Base-by-base conservation (phyloP, 805 yeast species). In the Saturnispora kantuleensis region DNA sequence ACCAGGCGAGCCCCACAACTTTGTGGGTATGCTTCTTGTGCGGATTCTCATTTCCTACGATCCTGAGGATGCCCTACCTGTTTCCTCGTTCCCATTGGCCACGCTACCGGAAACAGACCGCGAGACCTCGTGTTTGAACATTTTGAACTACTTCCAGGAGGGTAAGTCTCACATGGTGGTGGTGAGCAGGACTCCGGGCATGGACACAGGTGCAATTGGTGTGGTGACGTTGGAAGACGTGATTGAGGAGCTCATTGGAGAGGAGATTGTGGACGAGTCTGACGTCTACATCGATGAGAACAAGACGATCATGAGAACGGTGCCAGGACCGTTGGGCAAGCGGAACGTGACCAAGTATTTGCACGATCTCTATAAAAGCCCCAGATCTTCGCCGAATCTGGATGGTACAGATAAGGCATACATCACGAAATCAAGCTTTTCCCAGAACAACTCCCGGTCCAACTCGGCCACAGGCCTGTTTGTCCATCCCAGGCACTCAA, bases 91-190 rank as follows among this genome's bases (percentile, higher is more conserved):
- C 69, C 96, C 97, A 7, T 71, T 90, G 55, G 97, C 97, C 2
- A 93, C 97, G 0, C 71, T 90, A 38, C 98, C 98, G 0, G 97
- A 90, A 65, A 90, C 98, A 0, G 78, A 83, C 2, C 82, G 86
- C 17, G 88, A 83, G 42, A 89, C 97, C 4, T 87, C 96, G 5
- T 90, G 97, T 63, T 70, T 90, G 58, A 90, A 93, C 64, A 89
- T 90, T 52, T 72, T 90, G 57, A 90, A 90, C 63, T 90, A 90
- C 65, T 90, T 93, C 72, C 98, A 90, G 63, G 97, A 90, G 62
- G 98, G 98, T 49, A 89, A 88, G 63, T 82, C 95, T 1, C 98
- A 90, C 64, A 90, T 90, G 98, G 90, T 93, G 56, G 80, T 89
- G 32, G 96, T 90, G 8, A 79, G 90, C 51, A 81, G 79, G 46